Evolutionary conservation across 2,329 filamentous ascomycete genomes (phyloP), one percentile per base, ranked within the genome.

Genomic region (Trichoderma sp.): DNA sequence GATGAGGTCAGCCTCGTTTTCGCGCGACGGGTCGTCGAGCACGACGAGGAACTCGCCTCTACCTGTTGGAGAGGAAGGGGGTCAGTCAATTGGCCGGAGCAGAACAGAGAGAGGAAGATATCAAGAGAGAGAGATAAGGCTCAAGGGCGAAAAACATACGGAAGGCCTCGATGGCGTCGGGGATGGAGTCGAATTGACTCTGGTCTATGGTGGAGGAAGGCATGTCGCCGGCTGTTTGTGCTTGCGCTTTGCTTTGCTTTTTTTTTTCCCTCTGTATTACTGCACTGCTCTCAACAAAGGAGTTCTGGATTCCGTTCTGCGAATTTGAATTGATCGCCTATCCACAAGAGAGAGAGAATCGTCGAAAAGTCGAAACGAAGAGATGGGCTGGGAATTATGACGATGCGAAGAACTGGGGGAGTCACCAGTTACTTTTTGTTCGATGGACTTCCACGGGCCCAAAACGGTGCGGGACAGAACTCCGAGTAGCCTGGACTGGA

Each of bases 1-100:
- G 80, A 98, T 97, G 58, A 99, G 88, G 82, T 99, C 95, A 79
- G 94, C 95, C 86, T 99, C 95, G 80, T 99, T 99, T 80, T 99
- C 95, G 79, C 95, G 94, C 70, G 90, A 88, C 71, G 93, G 89
- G 73, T 92, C 92, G 83, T 99, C 95, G 76, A 99, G 92, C 42
- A 97, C 94, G 70, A 99, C 89, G 78, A 99, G 90, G 85, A 98
- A 98, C 77, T 98, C 90, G 79, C 93, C 93, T 80, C 89, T 87
- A 75, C 84, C 90, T 92, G 71, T 17, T 35, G 52, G 50, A 17
- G 32, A n/a, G n/a, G n/a, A n/a, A n/a, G 45, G 59, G 19, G 17
- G 54, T 57, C 45, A 59, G 54, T 53, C 34, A 19, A 37, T 66
- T 48, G 29, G 7, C 12, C 25, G 58, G 50, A 34, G 19, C 35